Evolutionary conservation across 441 rosid genomes (phyloP), one percentile per base, ranked within the genome.

Genomic region (Adansonia rubrostipa): DNA sequence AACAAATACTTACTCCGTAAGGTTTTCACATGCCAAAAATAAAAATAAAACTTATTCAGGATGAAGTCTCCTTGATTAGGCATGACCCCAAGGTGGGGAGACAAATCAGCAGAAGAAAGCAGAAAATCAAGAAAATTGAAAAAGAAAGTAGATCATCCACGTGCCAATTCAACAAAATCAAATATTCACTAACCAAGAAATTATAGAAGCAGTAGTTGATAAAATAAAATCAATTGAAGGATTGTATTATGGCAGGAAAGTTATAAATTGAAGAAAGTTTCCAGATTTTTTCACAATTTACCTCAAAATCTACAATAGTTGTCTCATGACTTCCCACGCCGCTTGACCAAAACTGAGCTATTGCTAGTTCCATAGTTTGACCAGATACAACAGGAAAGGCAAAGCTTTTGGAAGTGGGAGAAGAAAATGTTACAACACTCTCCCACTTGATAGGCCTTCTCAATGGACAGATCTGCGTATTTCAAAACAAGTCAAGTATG

Each of bases 261-360:
- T 56, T 44, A 10, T 28, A 17, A 61, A 22, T 24, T 17, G 60
- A 73, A 69, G 9, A n/a, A 65, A 58, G 33, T 66, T 44, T 15
- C 28, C 3, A 53, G 54, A 47, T 14, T 74, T 78, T 42, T 53
- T 11, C 5, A 17, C 63, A n/a, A 60, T 48, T 45, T 90, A 97
- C 99, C 99, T 97, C 97, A 89, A 97, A 95, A 83, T 97, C 98
- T 67, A 93, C 96, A 62, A 79, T 33, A 73, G 99, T 83, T 48
- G 85, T 85, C 85, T 95, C 97, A 78, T 86, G 89, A 88, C 99
- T 97, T 82, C 97, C 99, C 73, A 93, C 86, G 82, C 99, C 99
- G 84, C 99, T 97, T 71, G 98, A 91, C 99, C 99, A 95, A 85
- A 92, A 97, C 82, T 95, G 99, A 82, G 99, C 97, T 81, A 97